Percentiles rank a stretch among this genome's conserved stretches.
These are phyloP conservation scores for Rhexocercosporidium sp. DNA, from an alignment of 2,329 filamentous ascomycete species.

Conservation along the genomic window DNA sequence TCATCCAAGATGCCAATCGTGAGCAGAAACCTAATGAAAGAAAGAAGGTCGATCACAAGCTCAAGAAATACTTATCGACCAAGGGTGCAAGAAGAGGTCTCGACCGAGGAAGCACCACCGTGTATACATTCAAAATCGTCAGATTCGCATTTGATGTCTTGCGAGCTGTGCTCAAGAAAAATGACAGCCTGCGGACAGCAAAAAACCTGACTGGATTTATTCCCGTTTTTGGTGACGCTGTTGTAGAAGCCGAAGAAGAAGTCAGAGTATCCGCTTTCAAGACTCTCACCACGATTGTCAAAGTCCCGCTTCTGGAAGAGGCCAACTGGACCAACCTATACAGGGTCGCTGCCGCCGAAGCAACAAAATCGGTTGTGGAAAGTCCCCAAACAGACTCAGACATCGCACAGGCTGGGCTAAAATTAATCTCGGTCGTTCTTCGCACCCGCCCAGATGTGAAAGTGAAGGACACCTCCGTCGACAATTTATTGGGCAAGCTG, in stretches of 20 bases:
- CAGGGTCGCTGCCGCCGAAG: slow-evolving; percentile 84
- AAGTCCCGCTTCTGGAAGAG: slow-evolving; percentile 75
- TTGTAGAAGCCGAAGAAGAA: slow-evolving; percentile 86
- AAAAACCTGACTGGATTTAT: slow-evolving; percentile 85
- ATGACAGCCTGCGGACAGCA: slow-evolving; percentile 79
- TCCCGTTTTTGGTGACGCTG: slow-evolving; percentile 84
- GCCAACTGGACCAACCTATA: slow-evolving; percentile 65
- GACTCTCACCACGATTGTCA: slow-evolving; percentile 83
- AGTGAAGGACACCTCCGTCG: slow-evolving; percentile 81
- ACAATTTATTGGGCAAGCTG: slow-evolving; percentile 80
- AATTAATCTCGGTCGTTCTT: slow-evolving; percentile 83
- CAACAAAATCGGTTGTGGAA: slow-evolving; percentile 78
- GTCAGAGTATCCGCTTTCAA: slow-evolving; percentile 88
- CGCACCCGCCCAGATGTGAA: slow-evolving; percentile 78
- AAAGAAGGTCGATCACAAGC: slow-evolving; percentile 63
- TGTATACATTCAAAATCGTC: slow-evolving; percentile 85
- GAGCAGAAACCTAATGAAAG: slow-evolving; percentile 58
- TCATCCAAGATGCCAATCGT: slow-evolving; percentile 85
- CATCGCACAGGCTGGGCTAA: slow-evolving; percentile 84
- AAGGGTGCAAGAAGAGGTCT: slow-evolving; percentile 77
- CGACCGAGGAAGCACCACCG: slow-evolving; percentile 73
- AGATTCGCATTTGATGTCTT: slow-evolving; percentile 89
- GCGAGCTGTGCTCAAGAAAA: slow-evolving; percentile 83
- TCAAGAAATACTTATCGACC: slow-evolving; percentile 80
- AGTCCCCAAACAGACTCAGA: slow-evolving; percentile 82